phyloP scores from a whole-genome alignment of 768 basidiomycete species.

The Leccinellum rugosiceps region DNA sequence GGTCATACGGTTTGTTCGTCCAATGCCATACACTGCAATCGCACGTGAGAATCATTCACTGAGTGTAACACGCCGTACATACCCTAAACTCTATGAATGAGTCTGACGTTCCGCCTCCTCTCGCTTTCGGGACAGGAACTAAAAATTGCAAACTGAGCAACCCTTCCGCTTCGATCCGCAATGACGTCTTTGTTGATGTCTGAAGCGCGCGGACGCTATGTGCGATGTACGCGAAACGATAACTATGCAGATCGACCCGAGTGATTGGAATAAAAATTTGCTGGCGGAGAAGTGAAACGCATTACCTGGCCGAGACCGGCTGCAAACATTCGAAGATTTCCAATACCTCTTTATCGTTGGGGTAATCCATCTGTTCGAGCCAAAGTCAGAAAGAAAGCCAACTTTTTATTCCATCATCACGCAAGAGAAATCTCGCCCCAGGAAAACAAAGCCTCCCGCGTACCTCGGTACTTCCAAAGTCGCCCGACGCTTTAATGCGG shows the following conservation, averaged over 20 bases:
- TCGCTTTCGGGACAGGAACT: slow-evolving; percentile 55
- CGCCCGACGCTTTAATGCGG: slow-evolving; percentile 75
- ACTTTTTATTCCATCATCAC: neutral
- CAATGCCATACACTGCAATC: slow-evolving; percentile 28
- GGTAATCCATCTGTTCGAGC: slow-evolving; percentile 84
- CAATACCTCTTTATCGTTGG: slow-evolving; percentile 86
- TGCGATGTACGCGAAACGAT: slow-evolving; percentile 76
- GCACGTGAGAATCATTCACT: slow-evolving; percentile 8
- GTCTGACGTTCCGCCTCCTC: slow-evolving; percentile 41
- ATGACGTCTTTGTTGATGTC: slow-evolving; percentile 81
- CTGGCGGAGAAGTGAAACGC: neutral
- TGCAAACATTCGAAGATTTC: slow-evolving; percentile 83
- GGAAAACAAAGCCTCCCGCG: slow-evolving; percentile 2
- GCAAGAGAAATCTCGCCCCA: neutral
- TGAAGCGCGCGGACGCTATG: slow-evolving; percentile 73
- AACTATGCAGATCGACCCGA: slow-evolving; percentile 45
- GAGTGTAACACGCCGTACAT: slow-evolving; percentile 30
- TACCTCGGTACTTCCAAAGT: slow-evolving; percentile 85
- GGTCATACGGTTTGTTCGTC: slow-evolving; percentile 29
- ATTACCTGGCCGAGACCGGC: slow-evolving; percentile 68
- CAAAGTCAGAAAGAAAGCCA: neutral
- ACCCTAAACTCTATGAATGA: slow-evolving; percentile 91
- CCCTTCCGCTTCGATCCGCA: slow-evolving; percentile 82
- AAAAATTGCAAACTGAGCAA: slow-evolving; percentile 87
- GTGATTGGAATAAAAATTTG: neutral